Evolutionary conservation across 2,329 filamentous ascomycete species (phyloP).

Genomic region (Pestalotiopsis sp.): DNA sequence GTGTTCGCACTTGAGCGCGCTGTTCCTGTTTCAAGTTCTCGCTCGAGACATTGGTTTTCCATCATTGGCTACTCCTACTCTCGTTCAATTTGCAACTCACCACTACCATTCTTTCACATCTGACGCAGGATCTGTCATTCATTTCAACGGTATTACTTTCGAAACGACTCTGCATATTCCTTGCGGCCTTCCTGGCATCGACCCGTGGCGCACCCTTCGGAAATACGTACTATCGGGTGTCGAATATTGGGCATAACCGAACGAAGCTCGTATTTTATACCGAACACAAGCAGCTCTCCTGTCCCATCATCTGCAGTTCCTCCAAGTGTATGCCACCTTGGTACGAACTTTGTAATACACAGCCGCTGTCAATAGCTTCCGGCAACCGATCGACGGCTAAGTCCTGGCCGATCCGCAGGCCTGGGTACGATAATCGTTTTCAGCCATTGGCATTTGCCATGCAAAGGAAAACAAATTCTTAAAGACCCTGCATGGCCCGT

Average conservation of each 20-base stretch:
- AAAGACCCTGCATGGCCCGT: neutral
- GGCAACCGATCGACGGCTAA: neutral
- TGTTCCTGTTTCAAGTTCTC: neutral
- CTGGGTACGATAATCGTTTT: neutral
- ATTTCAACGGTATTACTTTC: neutral
- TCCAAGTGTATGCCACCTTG: neutral
- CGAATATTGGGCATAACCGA: neutral
- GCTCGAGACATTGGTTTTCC: neutral
- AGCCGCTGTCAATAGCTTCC: neutral
- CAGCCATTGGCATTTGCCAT: neutral
- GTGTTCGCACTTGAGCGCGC: neutral
- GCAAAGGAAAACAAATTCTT: neutral
- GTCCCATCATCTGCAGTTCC: neutral
- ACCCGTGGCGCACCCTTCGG: neutral
- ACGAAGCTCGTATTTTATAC: neutral
- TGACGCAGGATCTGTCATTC: neutral
- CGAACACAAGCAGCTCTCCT: neutral
- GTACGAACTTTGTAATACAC: slow-evolving; percentile 1
- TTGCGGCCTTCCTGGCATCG: neutral
- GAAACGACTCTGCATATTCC: neutral
- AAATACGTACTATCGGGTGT: neutral
- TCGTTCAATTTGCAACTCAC: neutral
- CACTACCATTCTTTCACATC: neutral
- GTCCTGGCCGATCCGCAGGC: neutral
- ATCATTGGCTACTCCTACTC: neutral